Evolutionary conservation across 192 early-diverging fungal genomes (phyloP).

Genomic region (Backusella morwellensis): DNA sequence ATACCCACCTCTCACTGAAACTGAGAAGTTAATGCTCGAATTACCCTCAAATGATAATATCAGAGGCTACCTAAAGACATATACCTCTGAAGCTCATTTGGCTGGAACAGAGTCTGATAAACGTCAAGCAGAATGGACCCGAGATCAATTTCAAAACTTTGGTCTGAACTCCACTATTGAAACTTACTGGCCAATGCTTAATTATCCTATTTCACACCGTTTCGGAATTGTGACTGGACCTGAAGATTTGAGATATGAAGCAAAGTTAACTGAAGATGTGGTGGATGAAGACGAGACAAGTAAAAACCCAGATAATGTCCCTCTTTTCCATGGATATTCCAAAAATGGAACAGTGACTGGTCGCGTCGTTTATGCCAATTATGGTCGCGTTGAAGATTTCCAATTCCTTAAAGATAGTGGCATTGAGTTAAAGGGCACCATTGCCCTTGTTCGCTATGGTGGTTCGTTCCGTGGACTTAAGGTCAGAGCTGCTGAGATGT

Average conservation of each 20-base stretch:
- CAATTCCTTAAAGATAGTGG: slow-evolving; percentile 39
- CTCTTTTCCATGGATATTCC: slow-evolving; percentile 62
- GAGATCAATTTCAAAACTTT: slow-evolving; percentile 47
- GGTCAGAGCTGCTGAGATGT: slow-evolving; percentile 53
- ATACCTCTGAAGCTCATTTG: slow-evolving; percentile 56
- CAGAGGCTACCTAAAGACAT: slow-evolving; percentile 46
- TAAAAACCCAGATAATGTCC: slow-evolving; percentile 51
- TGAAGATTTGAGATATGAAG: slow-evolving; percentile 44
- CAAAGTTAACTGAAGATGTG: slow-evolving; percentile 50
- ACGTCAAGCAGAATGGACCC: slow-evolving; percentile 53
- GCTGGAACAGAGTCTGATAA: slow-evolving; percentile 51
- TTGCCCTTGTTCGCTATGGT: slow-evolving; percentile 64
- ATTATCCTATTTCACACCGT: slow-evolving; percentile 51
- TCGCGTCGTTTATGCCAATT: slow-evolving; percentile 65
- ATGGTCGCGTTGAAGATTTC: slow-evolving; percentile 59
- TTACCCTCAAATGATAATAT: slow-evolving; percentile 28
- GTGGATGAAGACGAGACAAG: slow-evolving; percentile 60
- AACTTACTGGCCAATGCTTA: slow-evolving; percentile 60
- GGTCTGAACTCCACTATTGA: slow-evolving; percentile 56
- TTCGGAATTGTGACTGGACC: slow-evolving; percentile 54
- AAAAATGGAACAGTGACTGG: slow-evolving; percentile 58
- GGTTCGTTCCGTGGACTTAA: slow-evolving; percentile 56
- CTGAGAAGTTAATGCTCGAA: slow-evolving; percentile 16
- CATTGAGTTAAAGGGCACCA: slow-evolving; percentile 44
- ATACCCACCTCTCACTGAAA: background rate